Conservation (phyloP, 2,329 filamentous ascomycete species). For the Calonectria henricotiae region DNA sequence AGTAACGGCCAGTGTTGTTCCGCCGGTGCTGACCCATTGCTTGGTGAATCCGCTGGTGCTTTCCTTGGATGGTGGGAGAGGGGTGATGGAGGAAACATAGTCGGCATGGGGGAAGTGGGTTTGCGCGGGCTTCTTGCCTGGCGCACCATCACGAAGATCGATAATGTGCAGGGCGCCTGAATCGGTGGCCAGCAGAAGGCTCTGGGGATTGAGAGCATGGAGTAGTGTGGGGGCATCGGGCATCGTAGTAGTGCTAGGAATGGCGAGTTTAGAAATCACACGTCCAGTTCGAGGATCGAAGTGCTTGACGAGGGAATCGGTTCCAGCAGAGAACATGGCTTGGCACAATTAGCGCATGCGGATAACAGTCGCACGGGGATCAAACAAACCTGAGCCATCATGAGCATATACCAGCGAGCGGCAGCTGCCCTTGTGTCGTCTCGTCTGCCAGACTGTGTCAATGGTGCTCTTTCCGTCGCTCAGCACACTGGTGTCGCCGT, state of each 20-base stretch:
- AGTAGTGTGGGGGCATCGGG: constrained; percentile 86
- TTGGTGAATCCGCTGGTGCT: constrained; percentile 93
- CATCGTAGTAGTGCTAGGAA: constrained; percentile 73
- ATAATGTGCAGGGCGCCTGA: constrained; percentile 91
- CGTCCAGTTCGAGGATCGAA: constrained; percentile 74
- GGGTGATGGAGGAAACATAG: constrained; percentile 90
- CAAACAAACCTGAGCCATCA: constrained; percentile 78
- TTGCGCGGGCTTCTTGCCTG: constrained; percentile 78
- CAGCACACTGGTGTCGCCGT: constrained; percentile 66
- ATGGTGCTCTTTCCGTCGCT: constrained; percentile 81
- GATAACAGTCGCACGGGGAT: neutral
- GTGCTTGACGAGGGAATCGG: constrained; percentile 72
- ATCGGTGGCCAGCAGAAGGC: constrained; percentile 90
- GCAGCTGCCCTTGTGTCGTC: constrained; percentile 95
- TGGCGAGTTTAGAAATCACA: constrained; percentile 86
- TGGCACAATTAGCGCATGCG: constrained; percentile 26
- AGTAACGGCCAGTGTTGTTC: constrained; percentile 90
- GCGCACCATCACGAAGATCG: constrained; percentile 79
- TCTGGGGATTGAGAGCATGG: constrained; percentile 89
- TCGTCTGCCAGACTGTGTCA: constrained; percentile 88
- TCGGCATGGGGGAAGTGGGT: constrained; percentile 92
- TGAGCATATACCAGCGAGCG: constrained; percentile 83
- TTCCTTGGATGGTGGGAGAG: constrained; percentile 83
- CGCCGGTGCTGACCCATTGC: constrained; percentile 95
- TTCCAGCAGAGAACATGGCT: constrained; percentile 78